These are phyloP conservation scores for Candida nonsorbophila DNA, from an alignment of 805 yeast species.

Conservation along the genomic window DNA sequence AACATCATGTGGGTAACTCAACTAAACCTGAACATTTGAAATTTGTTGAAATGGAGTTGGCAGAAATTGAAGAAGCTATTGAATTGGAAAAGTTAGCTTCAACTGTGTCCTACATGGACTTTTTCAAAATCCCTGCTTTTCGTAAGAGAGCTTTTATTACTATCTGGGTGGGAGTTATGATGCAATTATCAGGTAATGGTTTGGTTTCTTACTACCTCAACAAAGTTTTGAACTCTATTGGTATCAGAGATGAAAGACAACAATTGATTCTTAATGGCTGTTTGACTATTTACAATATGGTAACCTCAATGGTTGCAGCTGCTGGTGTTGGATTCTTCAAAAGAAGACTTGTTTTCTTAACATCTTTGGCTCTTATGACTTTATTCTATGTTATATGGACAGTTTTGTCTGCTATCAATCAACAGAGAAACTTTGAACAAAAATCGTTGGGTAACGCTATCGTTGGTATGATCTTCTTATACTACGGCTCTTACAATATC, in stretches of 20 bases:
- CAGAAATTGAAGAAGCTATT: constrained; percentile 30
- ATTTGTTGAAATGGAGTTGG: constrained; percentile 31
- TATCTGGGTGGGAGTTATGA: constrained; percentile 25
- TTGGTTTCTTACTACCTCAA: constrained; percentile 45
- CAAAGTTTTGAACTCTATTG: constrained; percentile 45
- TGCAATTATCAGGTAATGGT: constrained; percentile 48
- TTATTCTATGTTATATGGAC: constrained; percentile 13
- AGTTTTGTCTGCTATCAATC: constrained; percentile 40
- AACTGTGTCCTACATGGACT: constrained; percentile 27
- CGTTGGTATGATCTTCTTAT: constrained; percentile 37
- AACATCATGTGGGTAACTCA: constrained; percentile 33
- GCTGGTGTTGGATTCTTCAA: constrained; percentile 12
- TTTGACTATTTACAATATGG: constrained; percentile 40
- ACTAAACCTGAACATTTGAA: constrained; percentile 17
- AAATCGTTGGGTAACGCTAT: constrained; percentile 41
- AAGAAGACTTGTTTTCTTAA: constrained; percentile 19
- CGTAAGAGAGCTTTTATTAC: constrained; percentile 35
- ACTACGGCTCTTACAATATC: constrained; percentile 19
- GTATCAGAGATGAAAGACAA: constrained; percentile 37
- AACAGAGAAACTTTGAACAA: constrained; percentile 34
- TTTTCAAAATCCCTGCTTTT: constrained; percentile 27
- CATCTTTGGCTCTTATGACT: constrained; percentile 16
- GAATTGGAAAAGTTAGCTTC: constrained; percentile 31
- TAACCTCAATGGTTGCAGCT: constrained; percentile 14
- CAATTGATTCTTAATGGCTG: constrained; percentile 47